Evolutionary conservation across 169 alveolate species (phyloP), one percentile per base, ranked within the genome.

Genomic region (Plasmodium vivax): DNA sequence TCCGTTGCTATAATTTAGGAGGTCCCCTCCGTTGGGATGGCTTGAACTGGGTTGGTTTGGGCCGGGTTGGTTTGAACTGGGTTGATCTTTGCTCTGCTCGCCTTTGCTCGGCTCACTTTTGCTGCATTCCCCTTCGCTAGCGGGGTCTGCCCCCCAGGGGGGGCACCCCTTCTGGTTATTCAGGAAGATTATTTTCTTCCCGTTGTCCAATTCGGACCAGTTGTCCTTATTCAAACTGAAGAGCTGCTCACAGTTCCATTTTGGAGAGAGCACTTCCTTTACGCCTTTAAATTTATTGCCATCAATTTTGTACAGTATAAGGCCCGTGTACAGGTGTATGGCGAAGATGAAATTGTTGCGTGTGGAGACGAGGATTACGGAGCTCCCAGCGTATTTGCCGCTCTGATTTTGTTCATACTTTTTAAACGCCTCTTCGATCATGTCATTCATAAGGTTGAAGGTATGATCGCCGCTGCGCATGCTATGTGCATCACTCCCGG

Each of bases 291-390:
- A 80, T 62, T 36, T n/a, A 90, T 90, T 90, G 41, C 83, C 82
- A 71, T 90, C 94, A 38, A 90, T 90, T 90, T 90, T 90, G 54
- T 90, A 90, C 62, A 90, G 38, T 56, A 90, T 90, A 14, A 90
- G 58, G 5, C 94, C 94, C 10, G 94, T 90, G 36, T 79, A 90
- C 9, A 80, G 34, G 80, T 90, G 94, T 74, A 90, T 62, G 51
- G 94, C 94, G 72, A 80, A 90, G 62, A 90, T 90, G 14, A 90
- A 56, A 90, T 90, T 79, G 43, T 90, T 90, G 54, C 45, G 71
- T 38, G 94, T 90, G 19, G 83, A 16, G 56, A 90, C 88, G 82
- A 90, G 90, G 32, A 74, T 54, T 79, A 90, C 23, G 19, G 90
- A 56, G 36, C 90, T 90, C 14, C 90, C 90, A 0, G 94, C 94